Base-by-base conservation (phyloP, 768 basidiomycete genomes). In the Panus rudis region DNA sequence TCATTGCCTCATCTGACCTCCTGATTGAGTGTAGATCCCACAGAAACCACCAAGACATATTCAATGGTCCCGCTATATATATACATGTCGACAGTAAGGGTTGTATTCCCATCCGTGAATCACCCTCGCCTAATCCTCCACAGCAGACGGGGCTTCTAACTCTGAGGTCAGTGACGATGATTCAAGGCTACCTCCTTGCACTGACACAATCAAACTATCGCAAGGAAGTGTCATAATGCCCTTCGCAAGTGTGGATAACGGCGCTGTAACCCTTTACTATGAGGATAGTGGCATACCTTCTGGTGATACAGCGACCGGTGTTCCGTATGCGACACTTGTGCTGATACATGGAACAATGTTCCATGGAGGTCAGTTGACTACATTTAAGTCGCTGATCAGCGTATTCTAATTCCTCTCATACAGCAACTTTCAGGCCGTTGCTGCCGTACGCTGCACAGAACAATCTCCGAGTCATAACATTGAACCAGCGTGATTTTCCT, bases 401-500 rank as follows among this genome's bases (percentile, higher is more conserved):
- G n/a, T n/a, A 10, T 17, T n/a, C 10, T 12, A 13, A 13, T 8
- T 34, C 12, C 4, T 6, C 27, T 41, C 19, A 31, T 21, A 32
- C 22, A 57, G 55, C 30, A 4, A 44, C 57, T 5, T 71, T 71
- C 43, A 42, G 60, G 19, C 63, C 49, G 26, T 38, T 68, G 13
- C 34, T 61, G n/a, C 45, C 52, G 4, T 30, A 55, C 6, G 63
- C 65, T 1, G 23, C 49, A 0, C 20, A 43, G 0, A 47, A 56
- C 37, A 60, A 60, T 19, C 31, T 65, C 5, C 64, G 70, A 0
- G 39, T 70, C 31, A 59, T 71, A 19, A 55, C 63, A 3, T 38
- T 63, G 20, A 70, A 63, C 43, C 60, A 67, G 23, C 60, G 68
- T 1, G 56, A 59, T 26, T 69, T 65, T 39, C 54, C 59, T 7